Conservation (phyloP, 2,329 filamentous ascomycete species). For the Talaromyces rugulosus region DNA sequence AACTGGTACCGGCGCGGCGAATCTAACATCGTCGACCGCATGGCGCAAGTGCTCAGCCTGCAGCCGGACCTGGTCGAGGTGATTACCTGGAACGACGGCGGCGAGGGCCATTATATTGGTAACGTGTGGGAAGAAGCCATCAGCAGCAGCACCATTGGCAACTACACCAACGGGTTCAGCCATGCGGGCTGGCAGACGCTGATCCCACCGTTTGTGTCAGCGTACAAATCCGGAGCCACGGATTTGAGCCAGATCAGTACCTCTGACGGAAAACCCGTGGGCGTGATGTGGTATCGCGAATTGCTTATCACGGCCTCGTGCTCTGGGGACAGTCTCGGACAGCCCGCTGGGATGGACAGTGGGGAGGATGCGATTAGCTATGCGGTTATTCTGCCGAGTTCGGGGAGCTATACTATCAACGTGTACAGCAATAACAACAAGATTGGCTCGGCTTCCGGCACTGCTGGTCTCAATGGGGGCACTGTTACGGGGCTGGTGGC, state of each 20-base stretch:
- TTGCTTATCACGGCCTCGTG: conserved; percentile 8
- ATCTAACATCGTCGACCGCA: conserved; percentile 30
- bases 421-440: conserved; percentile 12
- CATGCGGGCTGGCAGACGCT: conserved; percentile 34
- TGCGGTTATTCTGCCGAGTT: conserved; percentile 8
- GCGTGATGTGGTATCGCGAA: conserved; percentile 26
- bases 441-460: conserved; percentile 6
- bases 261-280: conserved; percentile 16
- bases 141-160: conserved; percentile 18
- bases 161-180: conserved; percentile 27
- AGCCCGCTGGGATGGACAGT: conserved; percentile 1
- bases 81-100: conserved; percentile 41
- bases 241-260: conserved; percentile 14
- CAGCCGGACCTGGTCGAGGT: conserved; percentile 37
- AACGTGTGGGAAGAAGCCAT: conserved; percentile 35
- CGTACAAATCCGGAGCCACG: conserved; percentile 31
- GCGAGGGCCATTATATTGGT: conserved; percentile 39
- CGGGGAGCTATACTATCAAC: conserved; percentile 6
- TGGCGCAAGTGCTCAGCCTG: conserved; percentile 26
- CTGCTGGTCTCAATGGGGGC: conserved; percentile 7
- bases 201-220: conserved; percentile 32
- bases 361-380: conserved; percentile 13
- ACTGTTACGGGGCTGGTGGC: conserved; percentile 9
- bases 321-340: conserved; percentile 2
- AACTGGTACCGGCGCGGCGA: conserved; percentile 38